Evolutionary conservation across 2,329 filamentous ascomycete genomes (phyloP), one percentile per base, ranked within the genome.

Genomic region (Parastagonospora avenae): DNA sequence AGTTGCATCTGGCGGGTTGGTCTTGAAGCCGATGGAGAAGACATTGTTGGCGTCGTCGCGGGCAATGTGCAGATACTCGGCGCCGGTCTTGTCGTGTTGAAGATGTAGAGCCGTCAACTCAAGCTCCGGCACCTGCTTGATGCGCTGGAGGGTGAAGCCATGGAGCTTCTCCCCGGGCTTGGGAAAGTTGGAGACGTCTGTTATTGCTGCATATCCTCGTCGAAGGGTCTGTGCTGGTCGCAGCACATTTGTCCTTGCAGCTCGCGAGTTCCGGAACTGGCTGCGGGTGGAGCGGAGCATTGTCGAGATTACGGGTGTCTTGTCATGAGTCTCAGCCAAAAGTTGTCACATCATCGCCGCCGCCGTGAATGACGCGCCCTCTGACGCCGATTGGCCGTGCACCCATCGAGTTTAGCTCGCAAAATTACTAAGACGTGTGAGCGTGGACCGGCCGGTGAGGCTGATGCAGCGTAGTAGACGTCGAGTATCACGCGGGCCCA

Each of bases 11-110:
- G 92, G 92, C 14, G 94, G 94, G 72, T 97, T 97, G 19, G 94
- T 99, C 84, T 97, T 97, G 85, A 99, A 99, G 45, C 92, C 94
- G 68, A 99, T 95, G 32, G 92, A 95, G 77, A 99, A 99, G 71
- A 97, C 94, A 90, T 99, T 99, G 79, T 99, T 99, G 79, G 88
- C 89, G 71, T 99, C 94, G 50, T 97, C 92, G 63, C 93, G 84
- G 12, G 92, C 93, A 64, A 99, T 89, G 76, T 99, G 94, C 40
- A 99, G 82, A 71, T 97, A 97, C 62, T 99, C 91, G 58, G 94
- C 94, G 53, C 92, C 91, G 0, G 94, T 99, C 79, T 92, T 92
- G 77, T 97, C 90, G 72, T 99, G 94, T 67, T 90, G 87, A 57
- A 99, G 83, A 58, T 95, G 90, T 46, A 97, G 77, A 4, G 94